Percentiles rank a stretch among this genome's conserved stretches.
These are phyloP conservation scores for Papilionanthe hybrid DNA, from an alignment of 116 monocot species.

Conservation along the genomic window DNA sequence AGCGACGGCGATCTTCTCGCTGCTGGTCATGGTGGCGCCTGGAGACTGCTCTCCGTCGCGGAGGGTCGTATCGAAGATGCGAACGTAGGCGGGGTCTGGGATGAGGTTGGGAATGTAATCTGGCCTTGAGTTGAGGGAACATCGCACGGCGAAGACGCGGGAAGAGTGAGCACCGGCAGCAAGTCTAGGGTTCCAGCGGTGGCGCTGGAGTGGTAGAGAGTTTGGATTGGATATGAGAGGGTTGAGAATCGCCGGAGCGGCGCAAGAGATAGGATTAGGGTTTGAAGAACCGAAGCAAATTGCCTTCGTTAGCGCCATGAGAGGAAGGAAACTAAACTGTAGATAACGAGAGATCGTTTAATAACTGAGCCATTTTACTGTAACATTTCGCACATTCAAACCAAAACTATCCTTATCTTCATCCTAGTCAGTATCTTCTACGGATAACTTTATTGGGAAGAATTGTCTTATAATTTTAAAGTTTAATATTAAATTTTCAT, in stretches of 20 bases:
- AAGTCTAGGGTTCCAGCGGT: conserved; percentile 4
- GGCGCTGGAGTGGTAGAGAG: neutral
- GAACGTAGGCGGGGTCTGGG: conserved; percentile 44
- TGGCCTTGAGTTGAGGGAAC: conserved; percentile 24
- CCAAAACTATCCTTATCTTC: too few species aligned
- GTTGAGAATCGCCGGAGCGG: neutral
- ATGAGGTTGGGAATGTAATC: conserved; percentile 44
- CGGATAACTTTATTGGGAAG: too few species aligned
- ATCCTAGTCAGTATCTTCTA: too few species aligned
- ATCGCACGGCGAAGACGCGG: neutral
- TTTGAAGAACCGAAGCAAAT: neutral
- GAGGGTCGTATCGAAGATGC: conserved; percentile 66
- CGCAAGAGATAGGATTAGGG: neutral
- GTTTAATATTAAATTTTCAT: too few species aligned
- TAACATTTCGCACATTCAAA: too few species aligned
- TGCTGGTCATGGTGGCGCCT: too few species aligned
- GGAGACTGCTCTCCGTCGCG: conserved; percentile 42
- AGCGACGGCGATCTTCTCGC: conserved; percentile 42
- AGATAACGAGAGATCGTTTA: neutral
- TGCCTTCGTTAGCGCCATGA: neutral
- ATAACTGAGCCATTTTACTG: too few species aligned
- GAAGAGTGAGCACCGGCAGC: neutral
- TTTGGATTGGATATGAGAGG: neutral
- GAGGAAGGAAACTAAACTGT: neutral
- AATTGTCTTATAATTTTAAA: too few species aligned